phyloP scores from a whole-genome alignment of 78 protist genomes.

The Pigoraptor vietnamica region DNA sequence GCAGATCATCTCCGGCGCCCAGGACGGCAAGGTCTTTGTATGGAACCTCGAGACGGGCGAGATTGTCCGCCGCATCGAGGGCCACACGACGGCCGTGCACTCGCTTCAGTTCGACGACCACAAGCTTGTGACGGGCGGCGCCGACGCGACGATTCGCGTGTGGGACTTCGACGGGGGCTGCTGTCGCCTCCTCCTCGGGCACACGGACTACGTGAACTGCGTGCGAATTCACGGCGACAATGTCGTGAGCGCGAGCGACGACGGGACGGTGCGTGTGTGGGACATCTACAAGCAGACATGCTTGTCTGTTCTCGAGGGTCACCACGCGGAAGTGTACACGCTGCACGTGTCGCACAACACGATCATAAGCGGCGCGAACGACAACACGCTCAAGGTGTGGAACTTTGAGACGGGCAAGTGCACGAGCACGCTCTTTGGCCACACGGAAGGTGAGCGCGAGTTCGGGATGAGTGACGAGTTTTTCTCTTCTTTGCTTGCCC shows the following conservation, averaged over 20 bases:
- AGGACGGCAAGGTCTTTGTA: constrained; percentile 12
- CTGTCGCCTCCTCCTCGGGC: neutral
- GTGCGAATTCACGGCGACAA: constrained; percentile 16
- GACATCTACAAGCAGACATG: constrained; percentile 5
- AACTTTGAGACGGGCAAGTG: constrained; percentile 26
- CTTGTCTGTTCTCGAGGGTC: constrained; percentile 4
- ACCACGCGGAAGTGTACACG: neutral
- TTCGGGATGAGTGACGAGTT: neutral
- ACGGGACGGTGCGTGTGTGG: constrained; percentile 22
- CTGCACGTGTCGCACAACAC: constrained; percentile 19
- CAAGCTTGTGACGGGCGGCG: neutral
- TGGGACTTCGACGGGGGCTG: neutral
- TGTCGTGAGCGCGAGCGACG: constrained; percentile 16
- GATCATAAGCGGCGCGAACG: constrained; percentile 17
- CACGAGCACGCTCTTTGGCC: constrained; percentile 8
- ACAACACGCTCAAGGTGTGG: constrained; percentile 37
- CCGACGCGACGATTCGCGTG: neutral
- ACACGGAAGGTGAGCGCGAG: constrained; percentile 18
- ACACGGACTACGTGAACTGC: neutral
- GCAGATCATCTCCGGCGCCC: constrained; percentile 2
- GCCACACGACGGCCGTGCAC: neutral
- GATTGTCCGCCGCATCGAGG: constrained; percentile 14
- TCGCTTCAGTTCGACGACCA: neutral
- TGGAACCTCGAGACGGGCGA: constrained; percentile 10
- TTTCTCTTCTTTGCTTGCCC: neutral